phyloP scores from a whole-genome alignment of 2,329 filamentous ascomycete genomes.

The Colletotrichum sp. region DNA sequence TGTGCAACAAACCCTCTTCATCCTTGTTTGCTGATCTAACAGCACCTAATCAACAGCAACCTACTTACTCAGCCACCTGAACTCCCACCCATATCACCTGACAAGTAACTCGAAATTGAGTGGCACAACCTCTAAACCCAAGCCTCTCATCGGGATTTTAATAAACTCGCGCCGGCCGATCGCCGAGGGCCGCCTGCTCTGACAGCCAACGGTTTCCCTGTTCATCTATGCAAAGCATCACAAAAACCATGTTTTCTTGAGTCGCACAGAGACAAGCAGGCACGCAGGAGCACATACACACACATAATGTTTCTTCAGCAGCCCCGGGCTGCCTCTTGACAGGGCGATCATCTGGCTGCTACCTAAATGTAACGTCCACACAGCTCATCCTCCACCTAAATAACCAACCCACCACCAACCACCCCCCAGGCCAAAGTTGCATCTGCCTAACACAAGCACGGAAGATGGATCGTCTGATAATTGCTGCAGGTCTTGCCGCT shows the following conservation, averaged over 20 bases:
- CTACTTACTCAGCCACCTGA: not conserved
- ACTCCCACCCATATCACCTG: not conserved
- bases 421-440: not conserved
- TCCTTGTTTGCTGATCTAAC: not conserved
- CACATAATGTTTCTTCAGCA: not conserved
- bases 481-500: slow-evolving; percentile 57
- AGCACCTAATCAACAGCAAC: not conserved
- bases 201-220: slow-evolving; percentile 7
- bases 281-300: not conserved
- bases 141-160: not conserved
- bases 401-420: not conserved
- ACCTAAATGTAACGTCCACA: slow-evolving; percentile 12
- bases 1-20: not conserved
- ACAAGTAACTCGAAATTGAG: not conserved
- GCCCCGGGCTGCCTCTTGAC: not conserved
- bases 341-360: not conserved
- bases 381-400: not conserved
- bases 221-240: not conserved
- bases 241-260: not conserved
- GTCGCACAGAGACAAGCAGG: not conserved
- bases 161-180: not conserved
- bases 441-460: slow-evolving; percentile 47
- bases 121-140: not conserved
- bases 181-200: not conserved
- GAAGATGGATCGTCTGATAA: slow-evolving; percentile 59